phyloP scores from a whole-genome alignment of 768 basidiomycete species.

The Russula vinacea region DNA sequence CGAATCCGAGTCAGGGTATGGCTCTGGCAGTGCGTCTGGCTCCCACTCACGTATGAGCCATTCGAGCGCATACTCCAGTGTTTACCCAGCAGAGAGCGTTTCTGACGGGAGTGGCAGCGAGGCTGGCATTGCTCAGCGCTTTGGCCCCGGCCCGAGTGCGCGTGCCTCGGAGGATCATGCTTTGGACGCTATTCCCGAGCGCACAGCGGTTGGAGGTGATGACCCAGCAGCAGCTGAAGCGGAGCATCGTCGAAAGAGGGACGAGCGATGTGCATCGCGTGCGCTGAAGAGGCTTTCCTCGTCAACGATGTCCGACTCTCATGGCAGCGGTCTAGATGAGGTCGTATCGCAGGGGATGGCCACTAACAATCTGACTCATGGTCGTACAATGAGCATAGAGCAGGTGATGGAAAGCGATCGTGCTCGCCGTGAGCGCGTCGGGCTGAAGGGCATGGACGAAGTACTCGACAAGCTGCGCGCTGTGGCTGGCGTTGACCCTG shows the following conservation, averaged over 20 bases:
- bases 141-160: slow-evolving; percentile 23
- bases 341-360: slow-evolving; percentile 9
- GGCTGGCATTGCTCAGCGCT: slow-evolving; percentile 10
- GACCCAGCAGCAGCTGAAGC: slow-evolving; percentile 2
- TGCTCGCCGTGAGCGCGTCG: slow-evolving; percentile 22
- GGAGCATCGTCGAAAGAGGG: slow-evolving; percentile 25
- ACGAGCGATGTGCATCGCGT: slow-evolving; percentile 28
- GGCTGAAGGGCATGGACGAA: slow-evolving; percentile 30
- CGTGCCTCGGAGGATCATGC: slow-evolving; percentile 25
- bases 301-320: slow-evolving; percentile 5
- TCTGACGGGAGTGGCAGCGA: slow-evolving; percentile 26
- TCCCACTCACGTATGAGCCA: slow-evolving; percentile 19
- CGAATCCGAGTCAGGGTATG: slow-evolving; percentile 27
- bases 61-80: slow-evolving; percentile 28
- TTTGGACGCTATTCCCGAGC: slow-evolving; percentile 27
- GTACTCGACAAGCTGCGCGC: slow-evolving; percentile 28
- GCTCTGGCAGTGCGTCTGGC: slow-evolving; percentile 23
- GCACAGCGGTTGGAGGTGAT: slow-evolving; percentile 9
- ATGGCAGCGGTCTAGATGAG: slow-evolving; percentile 13
- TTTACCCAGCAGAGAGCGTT: slow-evolving; percentile 27
- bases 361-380: slow-evolving; percentile 4
- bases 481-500: slow-evolving; percentile 20
- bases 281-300: slow-evolving; percentile 27
- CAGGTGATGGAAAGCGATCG: slow-evolving; percentile 29
- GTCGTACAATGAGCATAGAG: slow-evolving; percentile 26